A percentile compares a stretch with the other conserved stretches of the same genome.
These are phyloP conservation scores for Chlamydomonas applanata DNA, from an alignment of 139 green algal genomes.

Conservation along the genomic window DNA sequence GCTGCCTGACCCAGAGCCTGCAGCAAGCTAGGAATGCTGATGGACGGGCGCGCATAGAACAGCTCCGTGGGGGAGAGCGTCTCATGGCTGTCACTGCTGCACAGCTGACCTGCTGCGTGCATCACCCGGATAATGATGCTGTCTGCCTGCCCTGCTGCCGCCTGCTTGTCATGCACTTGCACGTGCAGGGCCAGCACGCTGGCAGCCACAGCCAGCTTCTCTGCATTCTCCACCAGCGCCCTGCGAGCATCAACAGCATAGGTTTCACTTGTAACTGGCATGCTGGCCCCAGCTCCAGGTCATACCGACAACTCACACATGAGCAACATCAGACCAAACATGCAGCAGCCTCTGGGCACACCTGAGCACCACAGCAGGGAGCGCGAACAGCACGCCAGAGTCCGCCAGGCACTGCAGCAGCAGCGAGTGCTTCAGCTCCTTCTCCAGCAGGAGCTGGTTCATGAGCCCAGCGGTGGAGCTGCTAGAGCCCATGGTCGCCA, in stretches of 20 bases:
- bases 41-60: constrained; percentile 34
- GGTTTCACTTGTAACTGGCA: not conserved
- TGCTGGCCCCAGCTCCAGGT: not conserved
- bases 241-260: not conserved
- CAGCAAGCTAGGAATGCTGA: constrained; percentile 12
- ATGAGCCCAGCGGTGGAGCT: constrained; percentile 12
- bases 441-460: constrained; percentile 30
- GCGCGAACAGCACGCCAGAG: constrained; percentile 18
- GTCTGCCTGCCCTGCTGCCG: not conserved
- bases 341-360: too few species aligned
- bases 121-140: constrained; percentile 3
- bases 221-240: constrained; percentile 33
- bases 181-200: constrained; percentile 19
- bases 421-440: constrained; percentile 29
- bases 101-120: not conserved
- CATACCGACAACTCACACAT: not conserved
- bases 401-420: constrained; percentile 31
- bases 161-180: not conserved
- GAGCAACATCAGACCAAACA: not conserved
- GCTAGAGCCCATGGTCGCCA: not conserved
- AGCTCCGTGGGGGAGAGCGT: constrained; percentile 22
- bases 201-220: constrained; percentile 41
- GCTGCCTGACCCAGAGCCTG: constrained; percentile 19
- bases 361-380: constrained; percentile 27
- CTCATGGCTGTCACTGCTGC: not conserved